Evolutionary conservation across 371 early-diverging fungal genomes (phyloP), one percentile per base, ranked within the genome.

Genomic region (Coemansia sp.): DNA sequence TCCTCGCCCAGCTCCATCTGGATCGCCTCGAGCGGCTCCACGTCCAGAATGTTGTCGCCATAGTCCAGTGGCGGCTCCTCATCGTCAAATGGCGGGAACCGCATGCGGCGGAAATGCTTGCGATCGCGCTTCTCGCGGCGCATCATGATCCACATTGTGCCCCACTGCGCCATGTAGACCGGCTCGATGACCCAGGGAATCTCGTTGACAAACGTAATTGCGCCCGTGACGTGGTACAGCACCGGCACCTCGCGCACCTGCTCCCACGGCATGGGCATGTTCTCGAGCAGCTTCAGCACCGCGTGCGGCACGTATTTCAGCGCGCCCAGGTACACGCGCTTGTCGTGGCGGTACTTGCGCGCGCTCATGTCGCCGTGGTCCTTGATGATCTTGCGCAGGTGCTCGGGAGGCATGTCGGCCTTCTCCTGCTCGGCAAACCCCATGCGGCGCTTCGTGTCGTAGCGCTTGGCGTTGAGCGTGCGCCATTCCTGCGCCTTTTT

Each of bases 231-330:
- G 75, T 99, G 99, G 77, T 99, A 99, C 33, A 98, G 82, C 5
- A 96, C 95, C n/a, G 88, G 85, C 8, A 98, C 98, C 76, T 97
- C 96, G 69, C 97, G 88, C 55, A 90, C 90, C 74, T 94, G 93
- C 80, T 99, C 99, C 99, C 99, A 99, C 10, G 99, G 99, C 99
- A 99, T 98, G 8, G 99, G 99, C 93, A 99, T 98, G 75, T 95
- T 97, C 77, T 97, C 97, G 67, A 99, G 68, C 41, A 99, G 85
- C 80, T 98, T 98, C 38, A 98, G 72, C 11, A 99, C 93, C 4
- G 99, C 97, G 66, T 97, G 97, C n/a, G 99, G 99, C 12, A 98
- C 88, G 80, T 97, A 98, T 77, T 98, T 98, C 34, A 99, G 85
- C 6, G 99, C 98, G 57, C 97, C 98, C 39, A 98, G 85, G 68